Evolutionary conservation across 768 basidiomycete species (phyloP), one percentile per base, ranked within the genome.

Genomic region (Auricularia cornea): DNA sequence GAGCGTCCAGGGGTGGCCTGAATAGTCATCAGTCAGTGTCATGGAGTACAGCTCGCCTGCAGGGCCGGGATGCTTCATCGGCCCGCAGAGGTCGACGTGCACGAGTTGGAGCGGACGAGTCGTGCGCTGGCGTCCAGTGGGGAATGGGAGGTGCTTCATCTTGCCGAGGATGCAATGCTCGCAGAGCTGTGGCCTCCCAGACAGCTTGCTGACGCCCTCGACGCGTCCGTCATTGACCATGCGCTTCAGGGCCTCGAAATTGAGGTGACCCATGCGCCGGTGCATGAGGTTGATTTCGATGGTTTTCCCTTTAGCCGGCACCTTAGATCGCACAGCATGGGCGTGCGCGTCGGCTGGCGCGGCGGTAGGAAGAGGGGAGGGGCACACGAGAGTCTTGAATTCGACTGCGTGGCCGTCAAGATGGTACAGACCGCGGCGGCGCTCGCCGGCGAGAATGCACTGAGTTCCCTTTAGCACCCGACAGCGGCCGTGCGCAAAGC

Each of bases 361-460:
- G 20, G 44, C 16, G 16, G 44, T 48, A 23, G 44, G 20, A 12
- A 20, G 18, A 4, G 18, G 44, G 18, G 11, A 18, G 16, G 44
- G 18, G 23, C 44, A 48, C 5, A 5, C 44, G 44, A 5, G 12
- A 20, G 44, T 35, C 14, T 6, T 4, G 44, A 48, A 48, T 23
- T 48, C 12, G 18, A 48, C 12, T 18, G 44, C 18, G 10, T 59
- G 33, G 30, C 29, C 32, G 23, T 63, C 32, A 2, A 62, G 26
- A 29, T 61, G 68, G 40, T 68, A 67, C 12, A 67, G 59, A 28
- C 66, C 66, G 40, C 52, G 44, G 23, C 54, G 23, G 32, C 57
- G 62, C 4, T 30, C 29, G 4, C 61, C 61, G 16, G 57, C 52
- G 16, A 67, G 32, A 6, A 60, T 59, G 59, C 23, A 48, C 41